Evolutionary conservation across 257 asterid species (phyloP).

Genomic region (Thymus quinquecostatus): DNA sequence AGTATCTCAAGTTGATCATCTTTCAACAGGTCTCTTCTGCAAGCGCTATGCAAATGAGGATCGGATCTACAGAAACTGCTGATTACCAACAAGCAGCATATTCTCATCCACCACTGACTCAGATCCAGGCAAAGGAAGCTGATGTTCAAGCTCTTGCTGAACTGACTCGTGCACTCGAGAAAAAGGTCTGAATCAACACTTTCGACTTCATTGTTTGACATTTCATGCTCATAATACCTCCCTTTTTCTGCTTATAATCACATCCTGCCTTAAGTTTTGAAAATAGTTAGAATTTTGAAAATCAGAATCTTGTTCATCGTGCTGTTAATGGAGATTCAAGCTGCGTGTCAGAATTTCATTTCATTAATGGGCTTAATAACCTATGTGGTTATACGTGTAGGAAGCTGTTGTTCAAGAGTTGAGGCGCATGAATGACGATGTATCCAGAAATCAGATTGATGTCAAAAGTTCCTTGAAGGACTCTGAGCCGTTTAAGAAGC

Average conservation of each 20-base stretch:
- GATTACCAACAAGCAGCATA: constrained; percentile 43
- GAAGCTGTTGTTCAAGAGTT: constrained; percentile 84
- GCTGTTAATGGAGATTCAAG: constrained; percentile 21
- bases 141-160: constrained; percentile 85
- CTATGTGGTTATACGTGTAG: constrained; percentile 44
- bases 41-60: constrained; percentile 47
- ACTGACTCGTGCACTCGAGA: constrained; percentile 82
- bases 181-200: constrained; percentile 57
- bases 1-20: constrained; percentile 29
- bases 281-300: not conserved
- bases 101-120: constrained; percentile 49
- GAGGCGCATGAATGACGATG: constrained; percentile 80
- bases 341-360: not conserved
- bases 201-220: constrained; percentile 24
- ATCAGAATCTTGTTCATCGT: constrained; percentile 7
- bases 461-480: constrained; percentile 62
- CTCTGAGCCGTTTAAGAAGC: constrained; percentile 76
- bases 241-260: constrained; percentile 2
- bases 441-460: constrained; percentile 52
- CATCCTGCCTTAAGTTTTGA: not conserved
- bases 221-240: constrained; percentile 5
- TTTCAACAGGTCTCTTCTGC: constrained; percentile 52
- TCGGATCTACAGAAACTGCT: constrained; percentile 42
- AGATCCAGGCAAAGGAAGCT: constrained; percentile 87
- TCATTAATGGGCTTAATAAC: constrained; percentile 29